A percentile compares a stretch with the other conserved stretches of the same genome.
These are phyloP conservation scores for Fusarium sp. DNA, from an alignment of 2,329 filamentous ascomycete genomes.

Conservation along the genomic window DNA sequence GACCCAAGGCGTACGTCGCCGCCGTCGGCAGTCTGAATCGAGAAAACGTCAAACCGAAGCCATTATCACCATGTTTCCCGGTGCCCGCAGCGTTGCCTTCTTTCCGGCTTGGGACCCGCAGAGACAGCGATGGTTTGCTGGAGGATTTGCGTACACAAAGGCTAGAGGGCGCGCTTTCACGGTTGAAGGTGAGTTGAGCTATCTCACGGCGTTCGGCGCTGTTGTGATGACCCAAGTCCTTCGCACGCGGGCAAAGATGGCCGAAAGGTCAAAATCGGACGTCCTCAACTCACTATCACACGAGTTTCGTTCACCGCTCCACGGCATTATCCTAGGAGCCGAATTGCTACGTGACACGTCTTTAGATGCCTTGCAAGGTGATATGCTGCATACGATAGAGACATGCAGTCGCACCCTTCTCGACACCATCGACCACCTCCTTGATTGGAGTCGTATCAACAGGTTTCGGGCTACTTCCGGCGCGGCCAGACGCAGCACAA, in stretches of 20 bases:
- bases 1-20: too few relatives aligned
- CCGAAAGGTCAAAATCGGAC: slow-evolving; percentile 38
- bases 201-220: slow-evolving; percentile 66
- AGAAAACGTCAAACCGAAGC: slow-evolving; percentile 18
- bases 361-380: slow-evolving; percentile 63
- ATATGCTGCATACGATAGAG: slow-evolving; percentile 65
- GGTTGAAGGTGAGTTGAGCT: slow-evolving; percentile 65
- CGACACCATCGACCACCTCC: slow-evolving; percentile 69
- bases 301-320: slow-evolving; percentile 73
- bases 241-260: slow-evolving; percentile 53
- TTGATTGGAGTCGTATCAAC: slow-evolving; percentile 71
- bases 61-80: slow-evolving; percentile 57
- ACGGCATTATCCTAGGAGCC: slow-evolving; percentile 70
- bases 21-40: neutral
- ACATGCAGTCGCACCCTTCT: slow-evolving; percentile 66
- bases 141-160: slow-evolving; percentile 66
- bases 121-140: slow-evolving; percentile 64
- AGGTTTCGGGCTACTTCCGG: slow-evolving; percentile 43
- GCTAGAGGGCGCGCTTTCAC: slow-evolving; percentile 61
- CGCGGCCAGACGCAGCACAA: too few relatives aligned
- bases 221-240: slow-evolving; percentile 71
- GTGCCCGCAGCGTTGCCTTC: slow-evolving; percentile 63
- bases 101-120: slow-evolving; percentile 65
- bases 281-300: slow-evolving; percentile 73
- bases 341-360: slow-evolving; percentile 68